Conservation (phyloP, 2,329 filamentous ascomycete genomes). For the Aureobasidium sp. region DNA sequence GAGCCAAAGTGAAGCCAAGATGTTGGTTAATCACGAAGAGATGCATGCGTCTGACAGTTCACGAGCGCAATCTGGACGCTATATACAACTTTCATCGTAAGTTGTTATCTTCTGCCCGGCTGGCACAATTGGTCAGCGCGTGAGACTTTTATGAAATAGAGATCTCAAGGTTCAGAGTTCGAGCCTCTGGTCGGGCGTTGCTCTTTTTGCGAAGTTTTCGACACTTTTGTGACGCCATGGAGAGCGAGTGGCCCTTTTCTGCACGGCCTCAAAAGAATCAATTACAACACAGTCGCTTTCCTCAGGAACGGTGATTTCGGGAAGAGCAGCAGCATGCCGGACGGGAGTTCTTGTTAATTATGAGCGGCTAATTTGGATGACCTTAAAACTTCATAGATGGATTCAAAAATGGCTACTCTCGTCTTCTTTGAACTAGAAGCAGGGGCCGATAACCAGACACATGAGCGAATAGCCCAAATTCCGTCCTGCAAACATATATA, state of each 20-base stretch:
- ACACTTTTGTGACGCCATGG: background rate
- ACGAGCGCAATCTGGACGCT: too few species aligned
- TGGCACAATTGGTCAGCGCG: constrained; percentile 32
- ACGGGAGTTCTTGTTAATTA: background rate
- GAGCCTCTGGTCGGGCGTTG: constrained; percentile 26
- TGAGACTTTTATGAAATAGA: constrained; percentile 28
- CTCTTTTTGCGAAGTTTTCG: constrained; percentile 32
- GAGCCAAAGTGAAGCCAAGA: too few species aligned
- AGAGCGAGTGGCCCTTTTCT: background rate
- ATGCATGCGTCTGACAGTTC: too few species aligned
- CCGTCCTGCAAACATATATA: background rate
- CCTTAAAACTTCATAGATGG: too few species aligned
- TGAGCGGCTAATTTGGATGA: too few species aligned
- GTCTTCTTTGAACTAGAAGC: too few species aligned
- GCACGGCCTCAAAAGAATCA: background rate
- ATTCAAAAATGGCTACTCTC: background rate
- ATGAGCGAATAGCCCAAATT: background rate
- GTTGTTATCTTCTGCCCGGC: constrained; percentile 18
- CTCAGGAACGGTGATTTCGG: too few species aligned
- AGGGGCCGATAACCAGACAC: too few species aligned
- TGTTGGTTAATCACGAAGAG: too few species aligned
- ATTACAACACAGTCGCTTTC: too few species aligned
- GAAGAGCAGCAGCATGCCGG: background rate
- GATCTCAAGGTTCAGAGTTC: constrained; percentile 32
- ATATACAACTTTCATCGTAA: too few species aligned